Conservation (phyloP, 1,139 yeast genomes). For the Zygosaccharomyces sapae region DNA sequence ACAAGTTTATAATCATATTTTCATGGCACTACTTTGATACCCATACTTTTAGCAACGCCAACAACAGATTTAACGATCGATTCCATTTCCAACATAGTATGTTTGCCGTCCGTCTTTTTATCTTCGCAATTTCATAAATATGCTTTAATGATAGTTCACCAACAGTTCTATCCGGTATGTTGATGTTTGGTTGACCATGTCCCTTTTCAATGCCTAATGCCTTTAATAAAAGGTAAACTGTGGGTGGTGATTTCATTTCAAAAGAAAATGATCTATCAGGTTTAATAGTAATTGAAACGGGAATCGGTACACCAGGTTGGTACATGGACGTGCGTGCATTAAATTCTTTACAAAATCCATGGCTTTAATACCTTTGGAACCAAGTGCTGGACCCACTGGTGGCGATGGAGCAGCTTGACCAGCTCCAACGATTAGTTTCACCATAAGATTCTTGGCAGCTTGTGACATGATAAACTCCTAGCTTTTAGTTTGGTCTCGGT, state of each 20-base stretch:
- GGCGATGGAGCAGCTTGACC: conserved; percentile 99
- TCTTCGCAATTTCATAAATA: conserved; percentile 89
- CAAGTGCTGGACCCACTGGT: conserved; percentile 98
- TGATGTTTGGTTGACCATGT: conserved; percentile 45
- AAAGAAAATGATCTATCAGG: conserved; percentile 91
- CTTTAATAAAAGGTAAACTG: conserved; percentile 77
- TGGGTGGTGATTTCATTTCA: conserved; percentile 87
- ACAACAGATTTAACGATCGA: conserved; percentile 77
- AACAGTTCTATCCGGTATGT: conserved; percentile 39
- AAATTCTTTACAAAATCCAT: conserved; percentile 98
- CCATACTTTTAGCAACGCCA: conserved; percentile 84
- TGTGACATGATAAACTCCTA: conserved; percentile 27
- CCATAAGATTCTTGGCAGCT: conserved; percentile 46
- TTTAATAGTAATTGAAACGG: conserved; percentile 74
- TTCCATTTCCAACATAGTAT: conserved; percentile 64
- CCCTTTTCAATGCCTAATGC: conserved; percentile 77
- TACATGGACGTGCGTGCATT: conserved; percentile 91
- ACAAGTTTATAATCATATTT: conserved; percentile 1
- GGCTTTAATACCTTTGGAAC: conserved; percentile 98
- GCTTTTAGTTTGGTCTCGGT: not conserved
- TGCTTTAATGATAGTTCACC: conserved; percentile 84
- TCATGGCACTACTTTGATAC: conserved; percentile 74
- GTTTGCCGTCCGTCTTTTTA: conserved; percentile 85
- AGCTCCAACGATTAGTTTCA: conserved; percentile 93
- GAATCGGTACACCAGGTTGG: conserved; percentile 84